Evolutionary conservation across 1,139 yeast species (phyloP).

Genomic region (Debaryomyces sp.): DNA sequence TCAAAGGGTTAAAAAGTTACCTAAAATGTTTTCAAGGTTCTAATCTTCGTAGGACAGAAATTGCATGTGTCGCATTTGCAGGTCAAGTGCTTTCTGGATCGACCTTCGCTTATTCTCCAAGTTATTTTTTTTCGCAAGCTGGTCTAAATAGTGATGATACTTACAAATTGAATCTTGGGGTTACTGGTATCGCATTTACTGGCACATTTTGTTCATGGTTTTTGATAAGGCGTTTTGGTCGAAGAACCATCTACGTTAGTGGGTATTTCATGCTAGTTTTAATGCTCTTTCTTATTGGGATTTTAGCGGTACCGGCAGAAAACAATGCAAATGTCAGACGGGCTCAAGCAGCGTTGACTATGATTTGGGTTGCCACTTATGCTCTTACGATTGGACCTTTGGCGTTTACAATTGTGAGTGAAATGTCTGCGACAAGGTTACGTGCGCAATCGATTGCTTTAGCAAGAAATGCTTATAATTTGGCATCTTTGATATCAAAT

Average conservation of each 20-base stretch:
- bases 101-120: slow-evolving; percentile 55
- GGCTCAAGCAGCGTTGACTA: slow-evolving; percentile 51
- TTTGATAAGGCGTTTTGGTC: slow-evolving; percentile 46
- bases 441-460: slow-evolving; percentile 59
- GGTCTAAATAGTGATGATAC: slow-evolving; percentile 46
- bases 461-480: slow-evolving; percentile 48
- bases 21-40: slow-evolving; percentile 53
- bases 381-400: slow-evolving; percentile 62
- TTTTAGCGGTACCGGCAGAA: slow-evolving; percentile 17
- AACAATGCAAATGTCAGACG: slow-evolving; percentile 32
- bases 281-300: slow-evolving; percentile 49
- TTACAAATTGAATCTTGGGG: slow-evolving; percentile 49
- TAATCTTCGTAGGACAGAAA: slow-evolving; percentile 59
- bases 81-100: slow-evolving; percentile 57
- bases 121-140: slow-evolving; percentile 56
- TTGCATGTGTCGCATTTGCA: slow-evolving; percentile 49
- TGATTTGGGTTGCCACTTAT: slow-evolving; percentile 51
- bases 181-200: slow-evolving; percentile 49
- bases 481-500: slow-evolving; percentile 35
- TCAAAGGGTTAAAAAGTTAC: slow-evolving; percentile 33
- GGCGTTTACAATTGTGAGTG: slow-evolving; percentile 58
- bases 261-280: slow-evolving; percentile 43
- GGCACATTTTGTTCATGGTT: slow-evolving; percentile 59
- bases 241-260: slow-evolving; percentile 48
- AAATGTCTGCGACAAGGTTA: slow-evolving; percentile 56